Conservation (phyloP, 2,329 filamentous ascomycete genomes). For the Microsporum audouinii region DNA sequence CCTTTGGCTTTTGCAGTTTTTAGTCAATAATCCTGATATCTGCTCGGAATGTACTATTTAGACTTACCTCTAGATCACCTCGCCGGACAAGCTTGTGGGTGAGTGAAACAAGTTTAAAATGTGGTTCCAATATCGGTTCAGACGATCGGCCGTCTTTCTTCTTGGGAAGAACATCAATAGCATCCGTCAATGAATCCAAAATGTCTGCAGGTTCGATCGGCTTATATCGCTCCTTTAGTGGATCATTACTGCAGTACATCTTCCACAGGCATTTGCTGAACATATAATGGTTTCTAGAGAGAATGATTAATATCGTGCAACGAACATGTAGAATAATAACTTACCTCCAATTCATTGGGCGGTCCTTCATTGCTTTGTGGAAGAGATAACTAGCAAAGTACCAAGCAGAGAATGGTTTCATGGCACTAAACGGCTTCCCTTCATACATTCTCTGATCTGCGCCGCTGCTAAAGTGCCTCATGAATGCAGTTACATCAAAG, state of each 20-base stretch:
- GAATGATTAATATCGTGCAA: conserved; percentile 16
- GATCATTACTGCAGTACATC: conserved; percentile 45
- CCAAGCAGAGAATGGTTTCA: conserved; percentile 52
- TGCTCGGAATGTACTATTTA: conserved; percentile 13
- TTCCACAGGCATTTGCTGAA: conserved; percentile 63
- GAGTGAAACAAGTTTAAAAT: conserved; percentile 79
- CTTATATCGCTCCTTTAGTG: conserved; percentile 27
- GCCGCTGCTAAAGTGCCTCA: conserved; percentile 49
- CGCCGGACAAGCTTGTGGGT: conserved; percentile 65
- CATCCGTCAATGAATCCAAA: conserved; percentile 45
- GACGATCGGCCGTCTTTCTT: conserved; percentile 44
- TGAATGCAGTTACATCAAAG: conserved; percentile 51
- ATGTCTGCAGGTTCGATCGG: conserved; percentile 37
- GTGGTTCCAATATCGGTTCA: conserved; percentile 78
- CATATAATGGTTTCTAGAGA: conserved; percentile 50
- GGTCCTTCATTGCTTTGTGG: conserved; percentile 46
- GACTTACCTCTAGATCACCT: conserved; percentile 33
- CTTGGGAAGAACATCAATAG: conserved; percentile 51
- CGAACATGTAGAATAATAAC: conserved; percentile 19
- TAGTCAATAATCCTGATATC: conserved; percentile 19
- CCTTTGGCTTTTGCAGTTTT: conserved; percentile 30
- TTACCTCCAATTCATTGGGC: conserved; percentile 52
- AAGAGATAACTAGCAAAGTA: conserved; percentile 53
- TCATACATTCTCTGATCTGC: conserved; percentile 46
- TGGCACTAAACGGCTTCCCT: conserved; percentile 44